phyloP scores from a whole-genome alignment of 768 basidiomycete genomes.

The Auriscalpium vulgare region DNA sequence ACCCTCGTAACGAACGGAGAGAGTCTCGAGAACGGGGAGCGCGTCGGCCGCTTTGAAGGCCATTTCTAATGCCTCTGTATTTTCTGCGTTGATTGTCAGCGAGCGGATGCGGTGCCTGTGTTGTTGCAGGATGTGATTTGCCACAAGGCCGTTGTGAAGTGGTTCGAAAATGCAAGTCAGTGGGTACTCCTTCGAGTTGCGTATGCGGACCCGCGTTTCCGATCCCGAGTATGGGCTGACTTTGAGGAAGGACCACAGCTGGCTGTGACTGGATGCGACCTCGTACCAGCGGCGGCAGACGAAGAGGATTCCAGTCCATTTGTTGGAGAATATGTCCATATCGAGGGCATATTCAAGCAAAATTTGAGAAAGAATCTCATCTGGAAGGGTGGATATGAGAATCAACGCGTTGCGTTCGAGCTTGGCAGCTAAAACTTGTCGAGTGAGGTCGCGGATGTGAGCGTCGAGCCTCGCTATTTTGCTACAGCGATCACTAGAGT shows the following conservation, averaged over 20 bases:
- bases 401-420: not conserved
- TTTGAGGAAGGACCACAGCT: not conserved
- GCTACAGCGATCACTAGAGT: no score
- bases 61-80: not conserved
- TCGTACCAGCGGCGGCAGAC: not conserved
- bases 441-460: no score
- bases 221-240: not conserved
- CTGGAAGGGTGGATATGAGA: not conserved
- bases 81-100: not conserved
- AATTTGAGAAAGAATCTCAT: not conserved
- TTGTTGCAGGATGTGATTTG: not conserved
- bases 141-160: not conserved
- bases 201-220: not conserved
- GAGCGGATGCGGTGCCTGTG: not conserved
- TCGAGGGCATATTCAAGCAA: not conserved
- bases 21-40: not conserved
- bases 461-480: no score
- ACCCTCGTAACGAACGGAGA: not conserved
- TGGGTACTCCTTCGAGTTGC: not conserved
- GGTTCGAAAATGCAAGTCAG: not conserved
- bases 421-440: not conserved
- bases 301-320: not conserved
- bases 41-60: not conserved
- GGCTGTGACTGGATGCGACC: not conserved
- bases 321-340: not conserved